phyloP scores from a whole-genome alignment of 2,329 filamentous ascomycete genomes.

The Trichoderma lentiforme region DNA sequence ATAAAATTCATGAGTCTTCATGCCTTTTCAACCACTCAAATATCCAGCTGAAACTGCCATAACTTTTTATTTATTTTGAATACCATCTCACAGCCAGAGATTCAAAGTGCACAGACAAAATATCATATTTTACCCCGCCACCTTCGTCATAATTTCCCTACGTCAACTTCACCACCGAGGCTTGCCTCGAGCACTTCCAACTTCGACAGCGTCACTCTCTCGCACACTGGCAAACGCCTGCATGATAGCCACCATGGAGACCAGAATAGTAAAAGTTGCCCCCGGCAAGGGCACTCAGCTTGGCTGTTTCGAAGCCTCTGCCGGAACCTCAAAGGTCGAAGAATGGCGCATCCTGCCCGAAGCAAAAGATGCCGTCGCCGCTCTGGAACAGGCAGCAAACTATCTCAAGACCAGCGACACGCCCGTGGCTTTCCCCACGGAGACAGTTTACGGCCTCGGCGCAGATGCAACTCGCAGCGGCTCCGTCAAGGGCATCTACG shows the following conservation, averaged over 20 bases:
- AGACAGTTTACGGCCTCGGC: constrained; percentile 96
- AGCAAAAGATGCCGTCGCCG: constrained; percentile 31
- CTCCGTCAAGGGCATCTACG: constrained; percentile 88
- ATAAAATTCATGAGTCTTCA: neutral
- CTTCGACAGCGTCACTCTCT: constrained; percentile 22
- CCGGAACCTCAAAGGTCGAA: constrained; percentile 34
- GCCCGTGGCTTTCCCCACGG: constrained; percentile 93
- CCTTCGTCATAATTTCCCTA: neutral
- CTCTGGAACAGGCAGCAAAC: constrained; percentile 62
- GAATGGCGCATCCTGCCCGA: constrained; percentile 41
- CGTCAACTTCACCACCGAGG: neutral
- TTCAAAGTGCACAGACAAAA: neutral
- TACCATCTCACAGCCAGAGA: neutral
- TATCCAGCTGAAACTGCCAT: neutral
- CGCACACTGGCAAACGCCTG: neutral
- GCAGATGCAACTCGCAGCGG: constrained; percentile 85
- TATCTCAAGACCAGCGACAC: constrained; percentile 62
- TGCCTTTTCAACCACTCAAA: neutral
- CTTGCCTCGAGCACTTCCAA: constrained; percentile 28
- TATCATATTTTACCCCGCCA: neutral
- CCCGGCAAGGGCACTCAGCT: constrained; percentile 27
- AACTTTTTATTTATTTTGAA: neutral
- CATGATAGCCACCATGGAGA: constrained; percentile 34
- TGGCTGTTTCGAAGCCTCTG: constrained; percentile 33
- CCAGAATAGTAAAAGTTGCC: constrained; percentile 38